Base-by-base conservation (phyloP, 2,329 filamentous ascomycete genomes). In the Lojkania enalia region DNA sequence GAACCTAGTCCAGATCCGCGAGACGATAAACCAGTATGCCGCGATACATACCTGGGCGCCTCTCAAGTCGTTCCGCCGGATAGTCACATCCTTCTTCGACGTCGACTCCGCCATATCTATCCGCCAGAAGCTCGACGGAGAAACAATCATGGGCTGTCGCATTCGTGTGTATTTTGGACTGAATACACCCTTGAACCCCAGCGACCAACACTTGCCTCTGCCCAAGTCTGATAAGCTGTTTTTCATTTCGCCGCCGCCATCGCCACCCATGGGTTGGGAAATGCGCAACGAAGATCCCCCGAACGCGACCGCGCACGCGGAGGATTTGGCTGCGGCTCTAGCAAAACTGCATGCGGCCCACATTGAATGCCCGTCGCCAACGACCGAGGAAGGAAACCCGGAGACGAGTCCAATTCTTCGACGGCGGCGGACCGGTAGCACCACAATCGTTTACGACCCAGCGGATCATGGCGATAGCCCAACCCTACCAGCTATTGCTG, bases 41-140 rank as follows among this genome's bases (percentile, higher is more conserved):
- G 78, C 83, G 39, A 83, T 92, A 53, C 85, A 89, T 72, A 83
- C 85, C 47, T 94, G 88, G 79, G 82, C 86, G 9, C 88, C 88
- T 0, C 80, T 94, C 51, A 89, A 88, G 68, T 90, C 86, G 5
- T 90, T 94, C 77, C 82, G 85, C 53, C 85, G 88, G 67, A 90
- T 94, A 61, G 78, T 92, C 57, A 82, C 88, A 49, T 89, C 87
- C 56, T 92, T 94, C 76, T 85, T 80, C 70, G 82, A 83, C 49
- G 77, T 80, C 60, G 80, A 84, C 41, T 81, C 85, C 42, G 87
- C 88, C 44, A 83, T 88, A 58, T 75, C 77, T 44, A 86, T 92
- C 44, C 84, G 87, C 52, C 76, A 82, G 55, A 77, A 85, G 43
- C 87, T 90, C 71, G 87, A 94, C 61, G 84, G 85, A 58, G 85